A percentile compares a stretch with the other conserved stretches of the same genome.
phyloP scores from a whole-genome alignment of 2,329 filamentous ascomycete species.

The Scorias spongiosa region DNA sequence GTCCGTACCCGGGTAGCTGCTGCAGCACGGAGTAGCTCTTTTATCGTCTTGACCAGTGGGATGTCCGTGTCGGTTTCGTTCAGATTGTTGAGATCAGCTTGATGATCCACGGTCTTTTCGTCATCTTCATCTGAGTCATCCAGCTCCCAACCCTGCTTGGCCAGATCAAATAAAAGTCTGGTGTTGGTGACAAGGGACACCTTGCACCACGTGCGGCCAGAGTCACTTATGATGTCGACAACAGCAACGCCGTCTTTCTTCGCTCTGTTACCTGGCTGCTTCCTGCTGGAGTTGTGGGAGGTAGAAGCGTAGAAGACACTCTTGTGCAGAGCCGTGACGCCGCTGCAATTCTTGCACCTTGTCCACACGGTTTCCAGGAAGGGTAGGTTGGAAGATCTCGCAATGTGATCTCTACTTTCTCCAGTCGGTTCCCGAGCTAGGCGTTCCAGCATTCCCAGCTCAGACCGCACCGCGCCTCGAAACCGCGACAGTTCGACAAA shows the following conservation, averaged over 20 bases:
- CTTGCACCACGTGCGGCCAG: conserved; percentile 52
- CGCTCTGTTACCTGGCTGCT: conserved; percentile 17
- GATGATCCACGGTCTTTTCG: conserved; percentile 21
- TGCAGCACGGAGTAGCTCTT: conserved; percentile 43
- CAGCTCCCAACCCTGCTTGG: conserved; percentile 49
- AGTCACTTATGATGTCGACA: conserved; percentile 51
- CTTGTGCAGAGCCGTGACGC: conserved; percentile 43
- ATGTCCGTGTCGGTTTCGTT: conserved; percentile 38
- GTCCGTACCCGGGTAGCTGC: conserved; percentile 42
- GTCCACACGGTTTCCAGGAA: conserved; percentile 51
- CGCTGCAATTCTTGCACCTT: conserved; percentile 41
- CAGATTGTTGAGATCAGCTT: conserved; percentile 20
- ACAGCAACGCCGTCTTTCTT: conserved; percentile 31
- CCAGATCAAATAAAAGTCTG: conserved; percentile 50
- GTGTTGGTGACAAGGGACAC: conserved; percentile 50
- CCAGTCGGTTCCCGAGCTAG: conserved; percentile 10
- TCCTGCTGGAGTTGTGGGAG: neutral
- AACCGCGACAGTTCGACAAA: conserved; percentile 21
- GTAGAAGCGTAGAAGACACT: conserved; percentile 23
- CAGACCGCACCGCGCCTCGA: conserved; percentile 19
- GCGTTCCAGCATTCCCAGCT: conserved; percentile 18
- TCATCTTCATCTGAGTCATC: conserved; percentile 32
- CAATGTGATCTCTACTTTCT: conserved; percentile 31
- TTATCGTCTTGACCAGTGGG: conserved; percentile 45
- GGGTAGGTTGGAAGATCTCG: conserved; percentile 50